A percentile compares a stretch with the other conserved stretches of the same genome.
phyloP scores from a whole-genome alignment of 2,329 filamentous ascomycete species.

The Bertia moriformis region DNA sequence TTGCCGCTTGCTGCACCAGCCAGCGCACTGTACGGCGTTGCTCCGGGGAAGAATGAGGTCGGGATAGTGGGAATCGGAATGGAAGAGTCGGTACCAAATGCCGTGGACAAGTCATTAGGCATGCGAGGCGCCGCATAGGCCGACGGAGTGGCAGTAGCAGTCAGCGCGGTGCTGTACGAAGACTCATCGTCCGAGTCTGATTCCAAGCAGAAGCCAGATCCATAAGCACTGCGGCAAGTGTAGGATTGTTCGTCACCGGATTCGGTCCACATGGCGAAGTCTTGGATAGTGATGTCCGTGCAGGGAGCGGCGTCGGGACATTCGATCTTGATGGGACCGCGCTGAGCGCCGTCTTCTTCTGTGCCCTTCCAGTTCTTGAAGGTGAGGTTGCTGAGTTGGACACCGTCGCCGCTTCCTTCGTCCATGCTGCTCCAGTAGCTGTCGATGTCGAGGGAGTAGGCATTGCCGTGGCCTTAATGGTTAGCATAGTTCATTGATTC shows the following conservation, averaged over 20 bases:
- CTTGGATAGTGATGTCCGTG: conserved; percentile 29
- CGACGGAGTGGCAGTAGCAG: background rate
- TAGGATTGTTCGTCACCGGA: conserved; percentile 22
- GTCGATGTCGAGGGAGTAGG: conserved; percentile 40
- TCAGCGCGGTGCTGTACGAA: background rate
- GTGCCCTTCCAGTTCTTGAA: conserved; percentile 41
- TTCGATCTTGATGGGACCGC: conserved; percentile 35
- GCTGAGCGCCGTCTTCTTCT: conserved; percentile 27
- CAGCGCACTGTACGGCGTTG: conserved; percentile 8
- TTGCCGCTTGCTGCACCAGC: too few relatives aligned
- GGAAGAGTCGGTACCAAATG: background rate
- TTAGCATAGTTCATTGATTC: background rate
- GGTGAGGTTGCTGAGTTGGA: conserved; percentile 33
- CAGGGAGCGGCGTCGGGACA: conserved; percentile 35
- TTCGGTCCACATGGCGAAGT: conserved; percentile 38
- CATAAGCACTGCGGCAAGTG: conserved; percentile 31
- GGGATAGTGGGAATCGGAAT: conserved; percentile 10
- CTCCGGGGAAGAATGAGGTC: conserved; percentile 14
- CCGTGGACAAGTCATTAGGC: background rate
- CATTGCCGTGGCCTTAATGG: conserved; percentile 32
- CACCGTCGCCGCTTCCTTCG: conserved; percentile 27
- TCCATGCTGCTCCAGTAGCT: conserved; percentile 31
- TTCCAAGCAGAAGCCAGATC: conserved; percentile 28
- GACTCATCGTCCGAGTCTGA: background rate
- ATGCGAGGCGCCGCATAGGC: background rate